Evolutionary conservation across 345 rosid species (phyloP).

Genomic region (Rubroshorea leprosula): DNA sequence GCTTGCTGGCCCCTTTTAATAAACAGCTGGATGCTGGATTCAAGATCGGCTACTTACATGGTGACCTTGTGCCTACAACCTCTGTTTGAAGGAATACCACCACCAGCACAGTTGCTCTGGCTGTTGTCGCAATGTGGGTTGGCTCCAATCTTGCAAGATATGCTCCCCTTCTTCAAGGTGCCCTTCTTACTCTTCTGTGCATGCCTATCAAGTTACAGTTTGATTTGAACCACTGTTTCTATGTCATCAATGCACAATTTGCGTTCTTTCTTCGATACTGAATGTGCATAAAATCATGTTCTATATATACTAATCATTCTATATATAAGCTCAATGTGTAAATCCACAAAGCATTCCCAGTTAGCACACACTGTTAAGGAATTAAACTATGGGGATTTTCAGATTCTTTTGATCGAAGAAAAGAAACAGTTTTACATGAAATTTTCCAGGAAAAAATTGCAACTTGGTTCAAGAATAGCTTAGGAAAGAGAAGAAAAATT

Average conservation of each 20-base stretch:
- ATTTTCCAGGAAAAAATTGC: too few species aligned
- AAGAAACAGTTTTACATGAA: background rate
- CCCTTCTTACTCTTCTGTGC: constrained; percentile 67
- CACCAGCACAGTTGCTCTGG: constrained; percentile 58
- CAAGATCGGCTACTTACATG: constrained; percentile 67
- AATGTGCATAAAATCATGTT: background rate
- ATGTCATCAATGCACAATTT: background rate
- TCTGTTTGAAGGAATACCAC: constrained; percentile 88
- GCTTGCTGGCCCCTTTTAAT: constrained; percentile 57
- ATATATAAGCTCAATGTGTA: too few species aligned
- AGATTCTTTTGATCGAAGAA: background rate
- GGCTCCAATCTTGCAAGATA: constrained; percentile 67
- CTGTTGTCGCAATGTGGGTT: constrained; percentile 72
- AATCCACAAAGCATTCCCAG: too few species aligned
- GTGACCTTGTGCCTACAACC: constrained; percentile 69
- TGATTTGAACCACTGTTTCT: constrained; percentile 25
- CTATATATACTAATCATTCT: too few species aligned
- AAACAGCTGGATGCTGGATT: constrained; percentile 70
- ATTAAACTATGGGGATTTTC: too few species aligned
- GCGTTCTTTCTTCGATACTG: background rate
- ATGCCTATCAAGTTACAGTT: constrained; percentile 83
- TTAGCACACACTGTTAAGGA: too few species aligned
- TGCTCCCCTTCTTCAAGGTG: constrained; percentile 87
- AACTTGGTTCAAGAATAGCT: too few species aligned
- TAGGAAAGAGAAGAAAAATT: too few species aligned